Conservation (phyloP, 1,284 basidiomycete species). For the Ceratobasidium sp. region DNA sequence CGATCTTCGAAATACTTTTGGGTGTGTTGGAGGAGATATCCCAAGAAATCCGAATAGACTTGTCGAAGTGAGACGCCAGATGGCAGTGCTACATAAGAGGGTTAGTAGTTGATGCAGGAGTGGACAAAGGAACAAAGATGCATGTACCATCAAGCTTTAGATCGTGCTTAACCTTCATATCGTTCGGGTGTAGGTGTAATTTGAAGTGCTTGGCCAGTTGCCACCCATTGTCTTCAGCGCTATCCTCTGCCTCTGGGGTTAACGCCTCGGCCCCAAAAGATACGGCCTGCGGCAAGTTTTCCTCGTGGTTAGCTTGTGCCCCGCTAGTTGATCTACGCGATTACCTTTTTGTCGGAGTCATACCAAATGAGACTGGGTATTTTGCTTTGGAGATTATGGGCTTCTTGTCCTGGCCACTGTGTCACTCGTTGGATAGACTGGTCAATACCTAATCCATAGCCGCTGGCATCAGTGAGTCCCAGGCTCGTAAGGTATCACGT, state of each 20-base stretch:
- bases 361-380: constrained; percentile 39
- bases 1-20: constrained; percentile 17
- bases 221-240: constrained; percentile 16
- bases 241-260: neutral
- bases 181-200: constrained; percentile 25
- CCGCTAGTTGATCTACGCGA: neutral
- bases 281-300: neutral
- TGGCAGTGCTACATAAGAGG: constrained; percentile 10
- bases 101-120: neutral
- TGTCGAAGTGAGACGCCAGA: neutral
- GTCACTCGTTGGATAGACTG: constrained; percentile 25
- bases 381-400: constrained; percentile 19
- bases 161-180: neutral
- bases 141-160: neutral
- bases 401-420: constrained; percentile 39
- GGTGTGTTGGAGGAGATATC: constrained; percentile 35
- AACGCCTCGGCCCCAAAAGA: constrained; percentile 19
- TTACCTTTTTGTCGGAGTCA: constrained; percentile 24
- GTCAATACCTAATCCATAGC: neutral
- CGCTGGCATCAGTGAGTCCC: neutral
- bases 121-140: neutral
- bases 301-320: neutral
- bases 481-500: neutral
- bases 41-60: constrained; percentile 40
- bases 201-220: constrained; percentile 30